Conservation (phyloP, 148 eudicot genomes). For the Chenopodium formosanum region DNA sequence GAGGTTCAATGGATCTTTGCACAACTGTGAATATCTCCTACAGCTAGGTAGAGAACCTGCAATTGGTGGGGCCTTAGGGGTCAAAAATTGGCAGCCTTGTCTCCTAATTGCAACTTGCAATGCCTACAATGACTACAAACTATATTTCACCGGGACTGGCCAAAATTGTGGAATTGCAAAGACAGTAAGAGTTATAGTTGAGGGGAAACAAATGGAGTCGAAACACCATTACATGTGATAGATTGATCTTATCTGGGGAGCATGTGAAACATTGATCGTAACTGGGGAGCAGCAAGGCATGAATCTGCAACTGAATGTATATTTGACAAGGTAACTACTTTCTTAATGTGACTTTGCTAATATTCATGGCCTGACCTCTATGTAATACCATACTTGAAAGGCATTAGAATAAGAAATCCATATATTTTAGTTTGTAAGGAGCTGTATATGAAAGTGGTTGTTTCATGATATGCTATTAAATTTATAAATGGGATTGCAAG, state of each 20-base stretch:
- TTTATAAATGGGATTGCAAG: too few species aligned
- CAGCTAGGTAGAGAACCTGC: not conserved
- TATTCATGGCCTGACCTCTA: too few species aligned
- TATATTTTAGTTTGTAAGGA: not conserved
- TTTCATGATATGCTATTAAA: not conserved
- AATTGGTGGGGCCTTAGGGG: not conserved
- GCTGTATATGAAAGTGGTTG: not conserved
- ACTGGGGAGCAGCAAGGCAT: not conserved
- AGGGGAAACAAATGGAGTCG: not conserved
- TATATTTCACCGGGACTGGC: not conserved
- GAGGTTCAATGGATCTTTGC: slow-evolving; percentile 9
- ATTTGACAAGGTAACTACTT: not conserved
- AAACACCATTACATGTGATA: not conserved
- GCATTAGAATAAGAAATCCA: not conserved
- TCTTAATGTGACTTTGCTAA: not conserved
- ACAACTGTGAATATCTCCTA: slow-evolving; percentile 11
- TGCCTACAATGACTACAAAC: not conserved
- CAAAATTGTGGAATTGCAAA: not conserved
- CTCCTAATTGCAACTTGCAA: not conserved
- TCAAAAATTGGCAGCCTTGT: slow-evolving; percentile 9
- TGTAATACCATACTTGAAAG: not conserved
- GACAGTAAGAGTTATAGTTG: not conserved
- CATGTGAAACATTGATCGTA: not conserved
- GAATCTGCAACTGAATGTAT: not conserved
- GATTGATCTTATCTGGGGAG: not conserved